Evolutionary conservation across 1,284 basidiomycete genomes (phyloP).

Genomic region (Rhodotorula sp.): DNA sequence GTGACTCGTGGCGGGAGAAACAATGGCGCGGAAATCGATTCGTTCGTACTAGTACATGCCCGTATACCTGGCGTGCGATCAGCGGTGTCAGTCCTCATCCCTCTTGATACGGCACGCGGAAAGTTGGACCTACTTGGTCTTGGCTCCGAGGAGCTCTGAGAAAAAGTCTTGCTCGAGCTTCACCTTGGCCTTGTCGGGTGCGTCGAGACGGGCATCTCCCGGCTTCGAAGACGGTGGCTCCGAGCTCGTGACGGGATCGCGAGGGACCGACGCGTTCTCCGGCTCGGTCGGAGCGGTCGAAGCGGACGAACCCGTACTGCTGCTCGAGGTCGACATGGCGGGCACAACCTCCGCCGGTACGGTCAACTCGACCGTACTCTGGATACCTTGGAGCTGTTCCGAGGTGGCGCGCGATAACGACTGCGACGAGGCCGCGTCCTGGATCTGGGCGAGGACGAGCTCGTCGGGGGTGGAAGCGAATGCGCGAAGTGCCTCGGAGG

Average conservation of each 20-base stretch:
- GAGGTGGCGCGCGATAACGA: too few relatives aligned
- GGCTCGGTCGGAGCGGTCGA: not conserved
- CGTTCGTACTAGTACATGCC: not conserved
- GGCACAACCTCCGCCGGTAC: not conserved
- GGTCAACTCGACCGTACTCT: too few relatives aligned
- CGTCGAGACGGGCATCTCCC: too few relatives aligned
- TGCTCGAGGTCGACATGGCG: constrained; percentile 3
- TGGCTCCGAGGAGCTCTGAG: constrained; percentile 16
- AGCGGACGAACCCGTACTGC: constrained; percentile 5
- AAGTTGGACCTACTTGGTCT: constrained; percentile 4
- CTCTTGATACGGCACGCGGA: too few relatives aligned
- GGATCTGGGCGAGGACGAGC: not conserved
- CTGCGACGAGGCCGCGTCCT: not conserved
- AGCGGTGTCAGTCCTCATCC: not conserved
- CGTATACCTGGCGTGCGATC: not conserved
- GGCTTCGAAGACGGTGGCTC: too few relatives aligned
- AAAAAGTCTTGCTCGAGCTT: constrained; percentile 19
- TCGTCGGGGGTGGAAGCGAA: not conserved
- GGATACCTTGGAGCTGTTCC: too few relatives aligned
- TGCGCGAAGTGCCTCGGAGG: not conserved
- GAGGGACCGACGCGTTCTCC: too few relatives aligned
- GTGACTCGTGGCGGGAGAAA: too few relatives aligned
- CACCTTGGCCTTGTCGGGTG: not conserved
- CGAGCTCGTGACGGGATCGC: not conserved
- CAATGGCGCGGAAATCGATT: too few relatives aligned